These are phyloP conservation scores for Malus fusca DNA, from an alignment of 306 rosid species.

Conservation along the genomic window DNA sequence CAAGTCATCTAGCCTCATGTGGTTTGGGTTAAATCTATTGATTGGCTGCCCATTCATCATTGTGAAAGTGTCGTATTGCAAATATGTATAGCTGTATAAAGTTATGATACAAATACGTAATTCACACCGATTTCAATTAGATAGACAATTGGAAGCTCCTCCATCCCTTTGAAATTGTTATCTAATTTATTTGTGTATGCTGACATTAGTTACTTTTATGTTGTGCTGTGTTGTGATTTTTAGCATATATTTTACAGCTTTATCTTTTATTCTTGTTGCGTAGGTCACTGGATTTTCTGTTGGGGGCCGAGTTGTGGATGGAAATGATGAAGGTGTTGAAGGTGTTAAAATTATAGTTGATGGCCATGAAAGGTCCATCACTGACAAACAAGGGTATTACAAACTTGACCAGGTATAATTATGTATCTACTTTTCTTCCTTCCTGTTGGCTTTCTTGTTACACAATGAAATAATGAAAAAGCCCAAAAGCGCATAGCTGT, in stretches of 20 bases:
- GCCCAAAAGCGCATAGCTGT: background rate
- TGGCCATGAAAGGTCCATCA: conserved; percentile 80
- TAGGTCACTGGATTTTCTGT: conserved; percentile 98
- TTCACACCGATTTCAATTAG: background rate
- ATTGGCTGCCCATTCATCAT: background rate
- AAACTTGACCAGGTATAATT: conserved; percentile 88
- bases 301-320: conserved; percentile 94
- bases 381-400: conserved; percentile 90
- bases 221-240: conserved; percentile 5
- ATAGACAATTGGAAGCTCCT: background rate
- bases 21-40: background rate
- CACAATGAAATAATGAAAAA: background rate
- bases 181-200: background rate
- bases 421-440: conserved; percentile 2
- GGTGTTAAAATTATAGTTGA: conserved; percentile 86
- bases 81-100: background rate
- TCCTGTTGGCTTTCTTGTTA: background rate
- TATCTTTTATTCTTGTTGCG: conserved; percentile 17
- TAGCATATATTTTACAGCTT: conserved; percentile 5
- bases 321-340: conserved; percentile 72
- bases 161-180: background rate
- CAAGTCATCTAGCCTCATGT: background rate
- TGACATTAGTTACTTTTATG: background rate
- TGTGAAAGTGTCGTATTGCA: background rate
- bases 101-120: background rate